A percentile compares a stretch with the other conserved stretches of the same genome.
Conservation (phyloP, 805 yeast species). For the Debaryomyces castellii region DNA sequence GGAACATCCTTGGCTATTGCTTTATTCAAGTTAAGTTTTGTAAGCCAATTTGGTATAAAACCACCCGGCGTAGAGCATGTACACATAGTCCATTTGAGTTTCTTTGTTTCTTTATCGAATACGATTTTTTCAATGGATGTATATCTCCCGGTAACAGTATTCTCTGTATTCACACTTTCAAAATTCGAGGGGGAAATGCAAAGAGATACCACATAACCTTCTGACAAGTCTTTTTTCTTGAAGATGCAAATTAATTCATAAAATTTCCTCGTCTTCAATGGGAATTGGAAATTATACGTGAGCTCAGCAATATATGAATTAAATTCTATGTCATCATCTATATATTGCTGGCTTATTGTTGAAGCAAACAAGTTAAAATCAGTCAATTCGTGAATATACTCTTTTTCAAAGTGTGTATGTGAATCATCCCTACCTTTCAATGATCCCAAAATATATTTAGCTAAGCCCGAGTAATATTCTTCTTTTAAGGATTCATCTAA, state of each 20-base stretch:
- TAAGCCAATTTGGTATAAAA: slow-evolving; percentile 35
- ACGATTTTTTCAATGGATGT: slow-evolving; percentile 35
- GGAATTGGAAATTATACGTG: slow-evolving; percentile 35
- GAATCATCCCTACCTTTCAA: slow-evolving; percentile 12
- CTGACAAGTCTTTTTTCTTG: slow-evolving; percentile 12
- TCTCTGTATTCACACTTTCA: slow-evolving; percentile 11
- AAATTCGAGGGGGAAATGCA: slow-evolving; percentile 30
- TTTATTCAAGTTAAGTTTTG: slow-evolving; percentile 25
- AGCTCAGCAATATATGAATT: slow-evolving; percentile 29
- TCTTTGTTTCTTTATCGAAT: slow-evolving; percentile 15
- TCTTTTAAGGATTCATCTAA: slow-evolving; percentile 4
- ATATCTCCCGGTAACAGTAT: slow-evolving; percentile 25
- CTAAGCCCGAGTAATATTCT: slow-evolving; percentile 7
- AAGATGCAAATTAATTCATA: slow-evolving; percentile 34
- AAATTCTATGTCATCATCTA: not conserved
- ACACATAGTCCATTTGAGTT: slow-evolving; percentile 38
- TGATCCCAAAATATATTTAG: slow-evolving; percentile 15
- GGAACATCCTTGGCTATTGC: slow-evolving; percentile 44
- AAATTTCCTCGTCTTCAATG: slow-evolving; percentile 34
- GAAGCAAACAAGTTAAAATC: slow-evolving; percentile 21
- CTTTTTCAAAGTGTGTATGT: slow-evolving; percentile 37
- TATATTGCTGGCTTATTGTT: not conserved
- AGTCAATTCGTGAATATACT: slow-evolving; percentile 34
- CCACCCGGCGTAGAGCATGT: slow-evolving; percentile 42
- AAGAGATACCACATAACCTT: slow-evolving; percentile 30